Percentiles rank a stretch among this genome's conserved stretches.
These are phyloP conservation scores for Massarina eburnea DNA, from an alignment of 2,329 filamentous ascomycete species.

Conservation along the genomic window DNA sequence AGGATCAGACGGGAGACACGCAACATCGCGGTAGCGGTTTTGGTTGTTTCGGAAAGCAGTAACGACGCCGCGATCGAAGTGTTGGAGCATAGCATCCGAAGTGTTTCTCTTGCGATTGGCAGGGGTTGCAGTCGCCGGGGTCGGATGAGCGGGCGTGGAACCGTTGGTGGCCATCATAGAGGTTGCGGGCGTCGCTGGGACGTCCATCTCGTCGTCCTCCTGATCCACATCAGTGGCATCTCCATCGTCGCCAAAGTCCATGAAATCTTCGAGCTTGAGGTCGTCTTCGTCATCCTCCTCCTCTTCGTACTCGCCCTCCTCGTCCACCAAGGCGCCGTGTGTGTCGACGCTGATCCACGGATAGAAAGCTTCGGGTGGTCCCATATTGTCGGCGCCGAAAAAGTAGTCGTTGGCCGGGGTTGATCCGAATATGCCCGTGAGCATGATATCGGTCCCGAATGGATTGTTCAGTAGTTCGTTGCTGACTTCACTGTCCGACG, in stretches of 20 bases:
- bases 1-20: constrained; percentile 40
- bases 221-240: constrained; percentile 40
- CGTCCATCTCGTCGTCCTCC: constrained; percentile 40
- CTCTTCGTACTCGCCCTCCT: constrained; percentile 61
- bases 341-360: constrained; percentile 60
- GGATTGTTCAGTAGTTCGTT: constrained; percentile 38
- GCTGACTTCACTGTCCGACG: constrained; percentile 44
- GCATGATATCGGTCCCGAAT: constrained; percentile 68
- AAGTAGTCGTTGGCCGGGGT: constrained; percentile 48
- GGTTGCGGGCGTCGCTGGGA: constrained; percentile 38
- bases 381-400: constrained; percentile 64
- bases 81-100: constrained; percentile 43
- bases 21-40: constrained; percentile 41
- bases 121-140: constrained; percentile 24
- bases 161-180: constrained; percentile 31
- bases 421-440: constrained; percentile 65
- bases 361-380: constrained; percentile 75
- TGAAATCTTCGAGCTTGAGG: constrained; percentile 42
- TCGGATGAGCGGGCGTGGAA: constrained; percentile 34
- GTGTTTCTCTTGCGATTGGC: constrained; percentile 27
- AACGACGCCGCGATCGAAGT: constrained; percentile 54
- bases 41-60: constrained; percentile 45
- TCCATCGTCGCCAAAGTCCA: constrained; percentile 39
- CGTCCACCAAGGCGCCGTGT: constrained; percentile 57
- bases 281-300: constrained; percentile 62